Conservation (phyloP, 345 rosid species). For the Camelina sativa region DNA sequence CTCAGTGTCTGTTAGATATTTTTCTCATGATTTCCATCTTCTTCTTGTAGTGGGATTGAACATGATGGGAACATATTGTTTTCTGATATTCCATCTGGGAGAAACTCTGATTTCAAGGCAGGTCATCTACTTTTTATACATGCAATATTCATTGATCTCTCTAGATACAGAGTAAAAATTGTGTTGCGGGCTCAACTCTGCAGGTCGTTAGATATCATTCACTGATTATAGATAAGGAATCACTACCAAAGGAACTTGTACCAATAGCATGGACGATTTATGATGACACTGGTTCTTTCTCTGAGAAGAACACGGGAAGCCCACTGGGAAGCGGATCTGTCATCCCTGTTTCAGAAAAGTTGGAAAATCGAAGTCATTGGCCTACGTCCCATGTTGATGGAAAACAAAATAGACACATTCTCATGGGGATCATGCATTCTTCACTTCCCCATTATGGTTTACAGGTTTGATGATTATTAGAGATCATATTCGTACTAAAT, state of each 20-base stretch:
- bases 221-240: slow-evolving; percentile 71
- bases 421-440: slow-evolving; percentile 93
- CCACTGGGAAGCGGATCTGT: slow-evolving; percentile 34
- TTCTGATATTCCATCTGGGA: slow-evolving; percentile 77
- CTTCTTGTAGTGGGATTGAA: slow-evolving; percentile 73
- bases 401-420: slow-evolving; percentile 49
- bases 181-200: slow-evolving; percentile 22
- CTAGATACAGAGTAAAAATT: slow-evolving; percentile 24
- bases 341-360: slow-evolving; percentile 40
- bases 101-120: slow-evolving; percentile 87
- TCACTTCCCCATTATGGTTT: slow-evolving; percentile 91
- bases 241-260: slow-evolving; percentile 80
- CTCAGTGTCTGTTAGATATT: slow-evolving; percentile 9
- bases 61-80: slow-evolving; percentile 77
- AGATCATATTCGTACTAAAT: not conserved
- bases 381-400: slow-evolving; percentile 42
- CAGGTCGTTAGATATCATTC: slow-evolving; percentile 99
- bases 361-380: slow-evolving; percentile 43
- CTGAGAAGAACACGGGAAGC: slow-evolving; percentile 47
- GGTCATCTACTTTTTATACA: slow-evolving; percentile 35
- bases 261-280: slow-evolving; percentile 89
- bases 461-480: slow-evolving; percentile 61
- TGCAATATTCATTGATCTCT: slow-evolving; percentile 17
- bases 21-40: slow-evolving; percentile 26
- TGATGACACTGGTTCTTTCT: slow-evolving; percentile 56